These are phyloP conservation scores for Eutrema yunnanense DNA, from an alignment of 345 rosid species.

Conservation along the genomic window DNA sequence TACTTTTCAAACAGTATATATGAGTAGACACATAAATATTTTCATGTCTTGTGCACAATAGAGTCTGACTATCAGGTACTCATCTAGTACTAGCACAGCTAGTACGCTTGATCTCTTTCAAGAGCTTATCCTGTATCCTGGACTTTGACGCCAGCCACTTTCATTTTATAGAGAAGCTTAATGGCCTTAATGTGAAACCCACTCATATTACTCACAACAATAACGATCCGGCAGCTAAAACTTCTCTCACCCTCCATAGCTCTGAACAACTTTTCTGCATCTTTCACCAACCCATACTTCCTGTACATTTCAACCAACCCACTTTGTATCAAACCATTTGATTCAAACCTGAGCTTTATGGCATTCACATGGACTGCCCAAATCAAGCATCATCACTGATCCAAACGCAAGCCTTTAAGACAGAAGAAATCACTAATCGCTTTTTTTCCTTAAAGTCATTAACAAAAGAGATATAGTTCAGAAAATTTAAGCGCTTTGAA, in stretches of 20 bases:
- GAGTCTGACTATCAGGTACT: neutral
- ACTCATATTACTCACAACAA: conserved; percentile 37
- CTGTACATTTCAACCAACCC: conserved; percentile 48
- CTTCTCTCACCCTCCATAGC: conserved; percentile 9
- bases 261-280: conserved; percentile 38
- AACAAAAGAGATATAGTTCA: neutral
- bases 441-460: neutral
- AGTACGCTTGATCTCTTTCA: neutral
- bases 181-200: conserved; percentile 36
- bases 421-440: neutral
- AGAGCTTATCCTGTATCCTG: conserved; percentile 11
- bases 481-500: neutral
- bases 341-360: conserved; percentile 42
- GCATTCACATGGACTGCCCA: conserved; percentile 43
- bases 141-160: conserved; percentile 37
- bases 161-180: conserved; percentile 49
- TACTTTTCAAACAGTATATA: neutral
- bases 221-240: conserved; percentile 32
- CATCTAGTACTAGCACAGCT: neutral
- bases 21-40: neutral
- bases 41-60: neutral
- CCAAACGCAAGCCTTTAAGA: neutral
- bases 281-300: conserved; percentile 33
- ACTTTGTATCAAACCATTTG: conserved; percentile 31
- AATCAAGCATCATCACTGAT: conserved; percentile 29